Base-by-base conservation (phyloP, 441 rosid genomes). In the Euphorbia celastroides region DNA sequence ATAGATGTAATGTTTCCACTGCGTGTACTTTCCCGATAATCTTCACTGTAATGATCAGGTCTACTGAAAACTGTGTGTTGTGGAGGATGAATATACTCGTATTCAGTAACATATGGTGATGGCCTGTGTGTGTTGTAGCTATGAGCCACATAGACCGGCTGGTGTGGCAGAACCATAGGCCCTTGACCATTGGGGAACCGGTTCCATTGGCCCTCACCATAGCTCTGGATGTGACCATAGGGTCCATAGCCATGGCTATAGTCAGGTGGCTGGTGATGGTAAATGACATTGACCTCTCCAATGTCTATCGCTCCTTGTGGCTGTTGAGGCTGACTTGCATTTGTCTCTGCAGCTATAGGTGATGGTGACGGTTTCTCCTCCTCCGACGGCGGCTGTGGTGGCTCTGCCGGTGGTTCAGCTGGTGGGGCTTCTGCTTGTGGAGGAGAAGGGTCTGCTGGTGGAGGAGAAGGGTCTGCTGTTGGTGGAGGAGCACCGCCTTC, bases 81-180 rank as follows among this genome's bases (percentile, higher is more conserved):
- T 9, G 80, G 86, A 5, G 84, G 86, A 19, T 68, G 75, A 27
- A 48, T 48, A 25, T 77, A 65, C 70, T 80, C 86, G 19, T 83
- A 88, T 70, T 82, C 89, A 2, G 87, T 86, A 26, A 88, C 85
- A 51, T 83, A 70, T 19, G 88, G 80, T 16, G 92, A 75, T 51
- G 92, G 86, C 79, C 70, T 79, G 79, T 81, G 77, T 52, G 83
- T 84, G 69, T 75, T 84, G 84, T 84, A 88, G 81, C 84, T 79
- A 70, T 86, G 91, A 25, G 80, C 80, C 70, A 78, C 83, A 65
- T 74, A 63, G 48, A 68, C 55, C 0, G 86, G 83, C 23, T 72
- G 78, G 0, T 65, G 78, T 12, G 62, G 78, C 57, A 64, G 79
- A 19, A 70, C 75, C 20, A 70, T 80, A 57, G 64, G 25, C 48